phyloP scores from a whole-genome alignment of 306 rosid species.

The Coriaria nepalensis region DNA sequence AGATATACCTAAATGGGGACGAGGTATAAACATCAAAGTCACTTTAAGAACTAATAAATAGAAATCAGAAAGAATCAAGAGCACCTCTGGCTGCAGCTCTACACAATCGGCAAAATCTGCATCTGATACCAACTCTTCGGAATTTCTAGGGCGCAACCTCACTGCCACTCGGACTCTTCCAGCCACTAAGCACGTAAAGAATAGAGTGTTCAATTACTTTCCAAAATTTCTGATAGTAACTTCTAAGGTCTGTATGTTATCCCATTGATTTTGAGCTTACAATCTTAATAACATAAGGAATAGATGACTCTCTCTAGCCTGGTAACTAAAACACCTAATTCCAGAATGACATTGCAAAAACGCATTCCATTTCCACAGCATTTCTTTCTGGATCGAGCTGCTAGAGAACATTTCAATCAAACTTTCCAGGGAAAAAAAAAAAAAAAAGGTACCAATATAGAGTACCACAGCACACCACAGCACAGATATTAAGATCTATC shows the following conservation, averaged over 20 bases:
- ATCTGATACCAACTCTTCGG: conserved; percentile 60
- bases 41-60: not conserved
- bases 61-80: not conserved
- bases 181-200: conserved; percentile 30
- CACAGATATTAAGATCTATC: not conserved
- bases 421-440: no score
- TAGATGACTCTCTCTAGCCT: no score
- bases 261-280: no score
- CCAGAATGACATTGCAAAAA: no score
- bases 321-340: no score
- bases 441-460: not conserved
- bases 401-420: no score
- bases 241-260: not conserved
- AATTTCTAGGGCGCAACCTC: conserved; percentile 66
- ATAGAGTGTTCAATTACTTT: not conserved
- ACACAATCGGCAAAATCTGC: conserved; percentile 88
- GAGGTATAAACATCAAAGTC: not conserved
- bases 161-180: conserved; percentile 93
- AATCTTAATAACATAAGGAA: no score
- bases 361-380: no score
- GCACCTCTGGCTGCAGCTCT: conserved; percentile 81
- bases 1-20: not conserved
- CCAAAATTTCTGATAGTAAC: conserved; percentile 5
- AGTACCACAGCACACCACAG: not conserved
- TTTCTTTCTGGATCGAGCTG: no score